These are phyloP conservation scores for Paragyromitra xinjiangensis DNA, from an alignment of 495 filamentous ascomycete genomes.

Conservation along the genomic window DNA sequence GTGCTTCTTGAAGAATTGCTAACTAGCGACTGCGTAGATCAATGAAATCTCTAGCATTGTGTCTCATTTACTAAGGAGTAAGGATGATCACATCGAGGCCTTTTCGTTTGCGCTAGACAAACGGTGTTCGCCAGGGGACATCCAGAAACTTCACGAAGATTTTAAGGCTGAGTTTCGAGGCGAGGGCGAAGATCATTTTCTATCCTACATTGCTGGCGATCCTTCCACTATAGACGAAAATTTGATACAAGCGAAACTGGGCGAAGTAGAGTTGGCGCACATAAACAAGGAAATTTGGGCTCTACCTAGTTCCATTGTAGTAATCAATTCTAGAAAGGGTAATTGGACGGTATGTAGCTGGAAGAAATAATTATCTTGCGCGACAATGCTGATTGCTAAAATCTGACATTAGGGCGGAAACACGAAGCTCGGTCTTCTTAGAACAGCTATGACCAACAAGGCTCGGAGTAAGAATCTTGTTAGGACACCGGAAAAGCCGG, in stretches of 20 bases:
- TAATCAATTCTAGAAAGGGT: conserved; percentile 41
- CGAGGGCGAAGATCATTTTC: conserved; percentile 26
- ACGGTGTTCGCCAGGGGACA: not conserved
- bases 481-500: conserved; percentile 65
- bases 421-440: conserved; percentile 79
- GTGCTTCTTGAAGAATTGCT: conserved; percentile 41
- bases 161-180: conserved; percentile 34
- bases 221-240: conserved; percentile 9
- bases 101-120: conserved; percentile 16
- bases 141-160: conserved; percentile 60
- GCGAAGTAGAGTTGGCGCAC: conserved; percentile 26
- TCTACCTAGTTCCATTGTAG: conserved; percentile 30
- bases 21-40: conserved; percentile 65
- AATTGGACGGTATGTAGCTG: conserved; percentile 32
- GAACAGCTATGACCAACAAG: conserved; percentile 72
- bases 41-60: conserved; percentile 58
- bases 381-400: conserved; percentile 2
- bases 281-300: conserved; percentile 49
- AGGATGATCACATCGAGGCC: conserved; percentile 37
- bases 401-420: conserved; percentile 66
- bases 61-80: conserved; percentile 25
- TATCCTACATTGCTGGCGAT: conserved; percentile 45
- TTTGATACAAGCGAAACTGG: conserved; percentile 25
- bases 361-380: not conserved
- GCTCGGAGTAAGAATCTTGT: conserved; percentile 70